A percentile compares a stretch with the other conserved stretches of the same genome.
Evolutionary conservation across 768 basidiomycete genomes (phyloP).

Genomic region (Serendipita sp.): DNA sequence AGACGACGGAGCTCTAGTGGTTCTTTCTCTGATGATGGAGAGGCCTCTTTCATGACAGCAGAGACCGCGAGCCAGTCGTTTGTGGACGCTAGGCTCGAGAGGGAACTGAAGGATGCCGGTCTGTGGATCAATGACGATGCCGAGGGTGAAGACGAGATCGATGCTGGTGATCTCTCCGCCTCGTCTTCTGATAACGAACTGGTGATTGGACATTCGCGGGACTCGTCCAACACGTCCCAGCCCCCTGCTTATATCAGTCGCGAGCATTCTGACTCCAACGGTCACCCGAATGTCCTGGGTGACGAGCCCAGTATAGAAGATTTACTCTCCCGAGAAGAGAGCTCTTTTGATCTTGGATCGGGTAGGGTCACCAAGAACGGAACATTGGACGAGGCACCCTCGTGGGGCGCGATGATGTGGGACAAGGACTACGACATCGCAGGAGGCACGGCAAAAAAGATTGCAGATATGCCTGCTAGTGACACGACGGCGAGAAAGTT

Average conservation of each 20-base stretch:
- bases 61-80: not conserved
- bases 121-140: not conserved
- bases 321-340: not conserved
- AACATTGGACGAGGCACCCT: conserved; percentile 1
- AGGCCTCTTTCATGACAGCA: not conserved
- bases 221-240: not conserved
- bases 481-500: not conserved
- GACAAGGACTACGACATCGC: not conserved
- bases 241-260: not conserved
- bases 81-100: conserved; percentile 5
- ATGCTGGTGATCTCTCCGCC: not conserved
- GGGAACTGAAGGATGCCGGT: conserved; percentile 10
- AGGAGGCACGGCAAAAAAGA: not conserved
- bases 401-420: conserved; percentile 6
- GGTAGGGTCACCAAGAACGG: not conserved
- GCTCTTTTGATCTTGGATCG: not conserved
- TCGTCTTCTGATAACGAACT: not conserved
- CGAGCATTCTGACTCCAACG: not conserved
- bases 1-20: conserved; percentile 12
- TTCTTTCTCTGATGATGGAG: not conserved
- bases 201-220: not conserved
- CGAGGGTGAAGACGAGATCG: not conserved
- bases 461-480: not conserved
- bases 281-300: not conserved
- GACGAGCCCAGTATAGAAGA: conserved; percentile 1